phyloP scores from a whole-genome alignment of 768 basidiomycete species.

The Tylopilus subfusipes region DNA sequence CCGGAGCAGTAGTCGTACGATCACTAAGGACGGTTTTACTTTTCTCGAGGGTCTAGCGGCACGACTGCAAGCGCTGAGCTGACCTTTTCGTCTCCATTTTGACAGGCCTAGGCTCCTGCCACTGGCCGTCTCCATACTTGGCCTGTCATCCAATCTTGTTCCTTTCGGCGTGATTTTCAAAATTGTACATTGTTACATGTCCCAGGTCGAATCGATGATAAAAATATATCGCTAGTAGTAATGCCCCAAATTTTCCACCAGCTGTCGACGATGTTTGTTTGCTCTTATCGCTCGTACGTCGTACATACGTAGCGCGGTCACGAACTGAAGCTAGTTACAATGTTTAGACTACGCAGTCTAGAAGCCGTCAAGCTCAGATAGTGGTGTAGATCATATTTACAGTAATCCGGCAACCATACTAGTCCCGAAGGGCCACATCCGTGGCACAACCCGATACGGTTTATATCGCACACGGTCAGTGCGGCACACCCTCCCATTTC shows the following conservation, averaged over 20 bases:
- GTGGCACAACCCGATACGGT: no score
- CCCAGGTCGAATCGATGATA: no score
- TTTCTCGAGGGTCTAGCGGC: slow-evolving; percentile 62
- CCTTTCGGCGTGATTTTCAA: background rate
- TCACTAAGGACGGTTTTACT: slow-evolving; percentile 74
- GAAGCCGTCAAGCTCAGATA: background rate
- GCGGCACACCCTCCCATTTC: no score
- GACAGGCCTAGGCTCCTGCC: background rate
- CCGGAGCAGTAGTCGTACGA: slow-evolving; percentile 61
- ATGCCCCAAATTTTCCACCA: background rate
- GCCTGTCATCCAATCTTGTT: background rate
- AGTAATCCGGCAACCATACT: no score
- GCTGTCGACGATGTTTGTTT: background rate
- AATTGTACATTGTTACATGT: background rate
- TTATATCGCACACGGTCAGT: no score
- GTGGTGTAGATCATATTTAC: no score
- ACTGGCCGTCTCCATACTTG: no score
- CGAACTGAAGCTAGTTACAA: background rate
- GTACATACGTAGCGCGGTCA: background rate
- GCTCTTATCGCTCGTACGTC: background rate
- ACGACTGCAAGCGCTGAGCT: slow-evolving; percentile 39
- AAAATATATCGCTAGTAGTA: background rate
- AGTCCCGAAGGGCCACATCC: no score
- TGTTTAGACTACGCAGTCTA: background rate
- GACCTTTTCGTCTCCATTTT: background rate